A percentile compares a stretch with the other conserved stretches of the same genome.
These are phyloP conservation scores for Chiua virens DNA, from an alignment of 768 basidiomycete genomes.

Conservation along the genomic window DNA sequence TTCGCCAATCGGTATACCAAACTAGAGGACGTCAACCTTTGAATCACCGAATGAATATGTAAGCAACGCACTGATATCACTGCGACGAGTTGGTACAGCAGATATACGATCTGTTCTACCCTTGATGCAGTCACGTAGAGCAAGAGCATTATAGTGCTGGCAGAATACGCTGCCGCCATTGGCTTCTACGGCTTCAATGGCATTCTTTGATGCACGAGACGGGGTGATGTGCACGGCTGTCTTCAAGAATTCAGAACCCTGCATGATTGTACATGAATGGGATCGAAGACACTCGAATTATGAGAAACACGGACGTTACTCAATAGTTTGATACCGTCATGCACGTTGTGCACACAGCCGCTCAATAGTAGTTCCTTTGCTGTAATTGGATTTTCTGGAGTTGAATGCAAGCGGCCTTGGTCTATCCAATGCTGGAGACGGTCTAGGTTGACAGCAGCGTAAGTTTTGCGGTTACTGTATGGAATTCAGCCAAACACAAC, in stretches of 20 bases:
- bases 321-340: slow-evolving; percentile 90
- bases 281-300: neutral
- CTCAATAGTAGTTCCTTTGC: slow-evolving; percentile 82
- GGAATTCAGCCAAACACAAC: neutral
- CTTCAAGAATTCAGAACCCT: slow-evolving; percentile 70
- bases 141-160: slow-evolving; percentile 87
- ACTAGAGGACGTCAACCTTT: slow-evolving; percentile 39
- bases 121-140: slow-evolving; percentile 76
- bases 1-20: slow-evolving; percentile 74
- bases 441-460: slow-evolving; percentile 84
- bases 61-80: slow-evolving; percentile 70
- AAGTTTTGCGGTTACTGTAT: slow-evolving; percentile 68
- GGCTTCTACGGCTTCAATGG: slow-evolving; percentile 81
- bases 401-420: slow-evolving; percentile 74
- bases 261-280: neutral
- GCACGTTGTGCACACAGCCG: slow-evolving; percentile 83
- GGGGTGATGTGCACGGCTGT: slow-evolving; percentile 76
- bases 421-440: slow-evolving; percentile 91
- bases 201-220: slow-evolving; percentile 83
- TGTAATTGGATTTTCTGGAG: slow-evolving; percentile 82
- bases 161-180: slow-evolving; percentile 83
- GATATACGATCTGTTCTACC: slow-evolving; percentile 65
- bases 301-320: slow-evolving; percentile 59
- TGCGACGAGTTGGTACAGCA: slow-evolving; percentile 83
- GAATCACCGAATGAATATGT: neutral